phyloP scores from a whole-genome alignment of 2,329 filamentous ascomycete species.

The Hypoxylon rubiginosum region DNA sequence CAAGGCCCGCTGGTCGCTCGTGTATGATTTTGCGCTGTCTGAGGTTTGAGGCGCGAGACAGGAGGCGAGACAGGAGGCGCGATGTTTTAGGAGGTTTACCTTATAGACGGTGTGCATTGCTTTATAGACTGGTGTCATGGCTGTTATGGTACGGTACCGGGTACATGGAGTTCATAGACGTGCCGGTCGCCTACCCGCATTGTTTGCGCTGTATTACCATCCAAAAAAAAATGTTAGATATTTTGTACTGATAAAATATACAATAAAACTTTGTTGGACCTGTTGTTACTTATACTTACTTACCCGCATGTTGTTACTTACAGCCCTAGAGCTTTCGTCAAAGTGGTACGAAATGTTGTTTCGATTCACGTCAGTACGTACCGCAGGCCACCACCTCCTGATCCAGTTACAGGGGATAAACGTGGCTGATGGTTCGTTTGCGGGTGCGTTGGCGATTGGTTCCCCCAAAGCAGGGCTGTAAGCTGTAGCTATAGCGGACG shows the following conservation, averaged over 20 bases:
- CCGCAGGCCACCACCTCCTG: not conserved
- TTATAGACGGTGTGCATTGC: not conserved
- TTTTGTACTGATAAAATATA: not conserved
- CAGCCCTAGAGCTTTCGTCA: too few species aligned
- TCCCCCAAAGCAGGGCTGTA: conserved; percentile 18
- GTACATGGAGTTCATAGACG: not conserved
- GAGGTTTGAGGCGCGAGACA: conserved; percentile 42
- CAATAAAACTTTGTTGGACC: too few species aligned
- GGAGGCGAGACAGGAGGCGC: not conserved
- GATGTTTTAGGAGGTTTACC: not conserved
- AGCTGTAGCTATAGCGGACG: conserved; percentile 24
- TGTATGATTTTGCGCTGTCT: conserved; percentile 70
- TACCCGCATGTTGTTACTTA: too few species aligned
- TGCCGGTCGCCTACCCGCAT: not conserved
- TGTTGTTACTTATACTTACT: too few species aligned
- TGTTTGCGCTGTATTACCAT: not conserved
- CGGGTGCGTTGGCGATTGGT: not conserved
- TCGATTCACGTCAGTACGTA: not conserved
- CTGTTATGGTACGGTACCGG: not conserved
- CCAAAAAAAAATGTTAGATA: too few species aligned
- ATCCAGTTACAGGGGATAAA: conserved; percentile 21
- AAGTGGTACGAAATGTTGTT: too few species aligned
- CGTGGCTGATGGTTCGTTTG: conserved; percentile 18
- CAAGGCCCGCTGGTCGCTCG: conserved; percentile 70
- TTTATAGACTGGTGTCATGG: too few species aligned